phyloP scores from a whole-genome alignment of 495 filamentous ascomycete genomes.

The Aspergillus nidulans region DNA sequence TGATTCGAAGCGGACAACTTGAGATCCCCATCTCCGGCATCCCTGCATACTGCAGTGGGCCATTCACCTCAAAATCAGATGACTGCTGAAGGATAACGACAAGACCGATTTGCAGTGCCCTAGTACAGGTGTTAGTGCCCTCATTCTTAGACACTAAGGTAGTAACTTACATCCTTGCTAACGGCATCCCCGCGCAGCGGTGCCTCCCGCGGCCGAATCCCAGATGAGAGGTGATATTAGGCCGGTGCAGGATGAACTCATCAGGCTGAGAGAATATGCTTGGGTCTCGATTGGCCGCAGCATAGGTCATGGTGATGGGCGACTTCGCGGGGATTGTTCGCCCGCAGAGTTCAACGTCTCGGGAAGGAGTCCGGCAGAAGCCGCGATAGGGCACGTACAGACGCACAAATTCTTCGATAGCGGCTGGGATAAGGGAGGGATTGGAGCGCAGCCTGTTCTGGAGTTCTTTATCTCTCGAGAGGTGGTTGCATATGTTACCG shows the following conservation, averaged over 20 bases:
- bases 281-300: constrained; percentile 1
- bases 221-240: neutral
- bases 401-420: constrained; percentile 1
- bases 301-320: constrained; percentile 2
- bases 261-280: neutral
- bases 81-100: neutral
- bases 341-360: neutral
- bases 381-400: constrained; percentile 4
- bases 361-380: neutral
- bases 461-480: neutral
- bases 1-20: neutral
- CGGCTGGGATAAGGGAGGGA: neutral
- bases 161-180: neutral
- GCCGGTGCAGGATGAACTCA: neutral
- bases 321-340: neutral
- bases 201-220: constrained; percentile 3
- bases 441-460: neutral
- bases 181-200: constrained; percentile 4
- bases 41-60: neutral
- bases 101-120: constrained; percentile 3
- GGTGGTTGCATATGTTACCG: neutral
- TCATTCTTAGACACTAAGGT: neutral
- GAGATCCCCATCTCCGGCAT: constrained; percentile 7
- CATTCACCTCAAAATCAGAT: neutral
- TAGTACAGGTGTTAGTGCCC: neutral